phyloP scores from a whole-genome alignment of 495 filamentous ascomycete species.

The Penicillium nucicola region DNA sequence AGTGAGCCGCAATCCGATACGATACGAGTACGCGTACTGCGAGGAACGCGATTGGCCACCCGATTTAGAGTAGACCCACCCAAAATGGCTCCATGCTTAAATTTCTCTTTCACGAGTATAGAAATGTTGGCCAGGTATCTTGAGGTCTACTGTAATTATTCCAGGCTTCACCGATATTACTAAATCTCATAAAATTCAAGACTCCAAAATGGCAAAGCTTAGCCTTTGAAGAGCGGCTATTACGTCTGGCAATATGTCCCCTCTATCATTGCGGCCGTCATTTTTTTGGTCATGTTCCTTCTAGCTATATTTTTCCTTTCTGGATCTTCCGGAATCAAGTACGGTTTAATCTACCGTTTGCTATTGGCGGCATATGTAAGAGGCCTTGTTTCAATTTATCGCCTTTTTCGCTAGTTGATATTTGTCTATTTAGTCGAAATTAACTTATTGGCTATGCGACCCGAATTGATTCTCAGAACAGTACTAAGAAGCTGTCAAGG shows the following conservation, averaged over 20 bases:
- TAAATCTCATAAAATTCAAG: neutral
- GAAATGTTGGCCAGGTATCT: too few relatives aligned
- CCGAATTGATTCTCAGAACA: conserved; percentile 18
- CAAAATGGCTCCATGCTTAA: too few relatives aligned
- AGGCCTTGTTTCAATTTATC: too few relatives aligned
- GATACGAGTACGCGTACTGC: too few relatives aligned
- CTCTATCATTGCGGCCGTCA: neutral
- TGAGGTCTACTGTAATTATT: too few relatives aligned
- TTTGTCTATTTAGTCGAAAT: conserved; percentile 36
- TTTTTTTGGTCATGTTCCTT: neutral
- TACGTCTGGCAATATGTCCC: conserved; percentile 8
- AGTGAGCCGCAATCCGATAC: too few relatives aligned
- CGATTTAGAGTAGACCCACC: too few relatives aligned
- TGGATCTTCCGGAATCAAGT: neutral
- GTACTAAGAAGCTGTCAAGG: conserved; percentile 14
- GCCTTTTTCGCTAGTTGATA: neutral
- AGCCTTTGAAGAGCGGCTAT: conserved; percentile 12
- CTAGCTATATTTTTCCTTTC: too few relatives aligned
- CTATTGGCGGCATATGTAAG: neutral
- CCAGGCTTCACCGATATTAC: too few relatives aligned
- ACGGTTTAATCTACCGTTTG: conserved; percentile 4
- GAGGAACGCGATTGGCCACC: too few relatives aligned
- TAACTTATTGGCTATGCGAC: conserved; percentile 44
- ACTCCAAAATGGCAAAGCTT: conserved; percentile 1
- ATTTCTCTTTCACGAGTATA: too few relatives aligned